Conservation (phyloP, 257 asterid genomes). For the Thymus mandschuricus region DNA sequence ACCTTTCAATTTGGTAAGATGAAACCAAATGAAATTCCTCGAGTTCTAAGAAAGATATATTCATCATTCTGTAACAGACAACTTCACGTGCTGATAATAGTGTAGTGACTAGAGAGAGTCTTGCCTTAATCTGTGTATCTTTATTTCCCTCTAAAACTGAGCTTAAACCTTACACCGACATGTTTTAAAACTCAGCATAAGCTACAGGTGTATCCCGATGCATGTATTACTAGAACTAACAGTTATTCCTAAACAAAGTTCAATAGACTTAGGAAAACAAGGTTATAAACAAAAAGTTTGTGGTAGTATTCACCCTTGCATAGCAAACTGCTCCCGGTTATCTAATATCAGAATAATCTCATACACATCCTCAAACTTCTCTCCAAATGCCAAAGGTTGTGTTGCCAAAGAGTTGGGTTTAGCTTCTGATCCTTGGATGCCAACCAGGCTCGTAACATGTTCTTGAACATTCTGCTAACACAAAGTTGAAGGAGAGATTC, state of each 20-base stretch:
- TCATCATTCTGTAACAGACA: slow-evolving; percentile 6
- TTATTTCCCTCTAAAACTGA: slow-evolving; percentile 20
- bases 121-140: slow-evolving; percentile 17
- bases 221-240: slow-evolving; percentile 28
- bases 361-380: slow-evolving; percentile 83
- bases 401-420: slow-evolving; percentile 50
- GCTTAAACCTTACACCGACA: slow-evolving; percentile 4
- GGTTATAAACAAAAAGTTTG: background rate
- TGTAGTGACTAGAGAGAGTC: background rate
- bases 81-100: slow-evolving; percentile 11
- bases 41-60: background rate
- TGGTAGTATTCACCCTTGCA: slow-evolving; percentile 62
- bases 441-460: slow-evolving; percentile 37
- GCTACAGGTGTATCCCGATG: slow-evolving; percentile 22
- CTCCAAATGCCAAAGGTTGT: slow-evolving; percentile 85
- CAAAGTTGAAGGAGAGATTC: slow-evolving; percentile 24
- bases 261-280: background rate
- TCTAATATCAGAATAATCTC: slow-evolving; percentile 82
- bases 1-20: background rate
- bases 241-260: slow-evolving; percentile 17
- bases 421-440: slow-evolving; percentile 45
- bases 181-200: slow-evolving; percentile 15
- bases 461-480: slow-evolving; percentile 43
- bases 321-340: slow-evolving; percentile 89
- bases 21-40: background rate